phyloP scores from a whole-genome alignment of 306 rosid genomes.

The Chamaecrista fasciculata region DNA sequence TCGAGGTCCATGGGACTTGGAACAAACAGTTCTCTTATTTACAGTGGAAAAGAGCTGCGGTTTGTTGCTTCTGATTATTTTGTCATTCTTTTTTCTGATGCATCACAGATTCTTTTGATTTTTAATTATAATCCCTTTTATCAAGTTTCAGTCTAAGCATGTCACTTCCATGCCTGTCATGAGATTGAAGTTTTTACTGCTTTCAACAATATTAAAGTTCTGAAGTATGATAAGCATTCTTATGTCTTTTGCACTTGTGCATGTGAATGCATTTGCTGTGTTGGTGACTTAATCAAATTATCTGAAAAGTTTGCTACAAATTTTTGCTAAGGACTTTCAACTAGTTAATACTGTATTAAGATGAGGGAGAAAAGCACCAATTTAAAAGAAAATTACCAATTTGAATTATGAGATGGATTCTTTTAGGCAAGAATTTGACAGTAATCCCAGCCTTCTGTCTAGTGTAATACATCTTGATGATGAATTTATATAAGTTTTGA shows the following conservation, averaged over 20 bases:
- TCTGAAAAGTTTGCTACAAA: neutral
- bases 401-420: neutral
- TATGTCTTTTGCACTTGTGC: slow-evolving; percentile 17
- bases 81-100: slow-evolving; percentile 25
- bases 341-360: slow-evolving; percentile 12
- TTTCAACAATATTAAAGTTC: slow-evolving; percentile 1
- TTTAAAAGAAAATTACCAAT: neutral
- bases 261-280: neutral
- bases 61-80: slow-evolving; percentile 52
- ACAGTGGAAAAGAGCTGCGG: slow-evolving; percentile 73
- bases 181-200: slow-evolving; percentile 12
- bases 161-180: slow-evolving; percentile 3
- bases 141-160: slow-evolving; percentile 9
- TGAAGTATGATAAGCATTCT: neutral
- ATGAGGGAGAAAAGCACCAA: neutral
- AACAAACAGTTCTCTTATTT: slow-evolving; percentile 63
- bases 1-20: slow-evolving; percentile 68
- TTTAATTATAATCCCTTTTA: slow-evolving; percentile 22
- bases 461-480: neutral
- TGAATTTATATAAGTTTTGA: slow-evolving; percentile 12
- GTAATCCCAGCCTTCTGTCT: neutral
- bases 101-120: slow-evolving; percentile 22
- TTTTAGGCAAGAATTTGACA: slow-evolving; percentile 2
- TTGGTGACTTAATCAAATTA: slow-evolving; percentile 4
- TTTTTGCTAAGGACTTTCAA: slow-evolving; percentile 10